These are phyloP conservation scores for Cladobotryum protrusum DNA, from an alignment of 2,329 filamentous ascomycete species.

Conservation along the genomic window DNA sequence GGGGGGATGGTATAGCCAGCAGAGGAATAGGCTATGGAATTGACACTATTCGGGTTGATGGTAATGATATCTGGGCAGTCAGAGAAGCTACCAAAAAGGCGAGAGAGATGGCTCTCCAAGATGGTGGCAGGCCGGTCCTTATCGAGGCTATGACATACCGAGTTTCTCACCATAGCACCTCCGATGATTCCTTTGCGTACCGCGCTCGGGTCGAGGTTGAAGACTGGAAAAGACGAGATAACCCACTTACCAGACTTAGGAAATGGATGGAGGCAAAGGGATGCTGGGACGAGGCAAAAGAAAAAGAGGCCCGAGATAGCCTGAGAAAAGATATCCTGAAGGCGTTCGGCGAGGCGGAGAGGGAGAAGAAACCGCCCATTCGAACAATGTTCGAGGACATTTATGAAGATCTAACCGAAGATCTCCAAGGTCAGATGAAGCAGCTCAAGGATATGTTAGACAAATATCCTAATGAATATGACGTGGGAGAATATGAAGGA, in stretches of 20 bases:
- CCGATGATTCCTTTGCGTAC: constrained; percentile 95
- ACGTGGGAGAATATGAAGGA: constrained; percentile 68
- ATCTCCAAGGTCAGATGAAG: constrained; percentile 63
- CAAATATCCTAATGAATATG: constrained; percentile 88
- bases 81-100: constrained; percentile 73
- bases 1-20: constrained; percentile 84
- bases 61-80: constrained; percentile 91
- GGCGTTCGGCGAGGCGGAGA: constrained; percentile 79
- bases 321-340: constrained; percentile 70
- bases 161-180: constrained; percentile 95
- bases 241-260: constrained; percentile 75
- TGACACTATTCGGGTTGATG: constrained; percentile 84
- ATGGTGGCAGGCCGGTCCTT: constrained; percentile 75
- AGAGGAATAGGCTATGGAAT: constrained; percentile 89
- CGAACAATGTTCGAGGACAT: constrained; percentile 76
- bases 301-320: constrained; percentile 62
- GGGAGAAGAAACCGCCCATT: constrained; percentile 70
- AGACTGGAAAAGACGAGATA: constrained; percentile 88
- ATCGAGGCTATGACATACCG: constrained; percentile 97
- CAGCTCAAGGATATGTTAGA: constrained; percentile 73
- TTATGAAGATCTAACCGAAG: constrained; percentile 80
- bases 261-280: constrained; percentile 85
- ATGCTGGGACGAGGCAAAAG: constrained; percentile 78
- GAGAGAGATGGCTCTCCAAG: constrained; percentile 67
- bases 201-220: constrained; percentile 89